These are phyloP conservation scores for Neofusicoccum ribis DNA, from an alignment of 2,329 filamentous ascomycete genomes.

Conservation along the genomic window DNA sequence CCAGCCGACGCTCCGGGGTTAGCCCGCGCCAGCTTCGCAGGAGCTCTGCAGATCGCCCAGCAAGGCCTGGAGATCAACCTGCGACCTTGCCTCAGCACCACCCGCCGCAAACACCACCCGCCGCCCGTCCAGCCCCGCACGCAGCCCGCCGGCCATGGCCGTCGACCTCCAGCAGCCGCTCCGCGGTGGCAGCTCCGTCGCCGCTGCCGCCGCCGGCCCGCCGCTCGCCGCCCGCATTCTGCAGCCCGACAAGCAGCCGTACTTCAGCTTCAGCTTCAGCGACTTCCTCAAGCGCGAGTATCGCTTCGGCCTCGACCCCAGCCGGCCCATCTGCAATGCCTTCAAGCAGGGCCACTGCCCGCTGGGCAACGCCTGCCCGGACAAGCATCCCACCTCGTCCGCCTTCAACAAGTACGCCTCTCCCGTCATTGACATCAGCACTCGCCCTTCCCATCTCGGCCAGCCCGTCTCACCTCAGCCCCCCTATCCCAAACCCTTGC, in stretches of 20 bases:
- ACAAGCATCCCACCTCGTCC: conserved; percentile 68
- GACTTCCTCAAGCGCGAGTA: conserved; percentile 82
- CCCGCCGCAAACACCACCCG: not conserved
- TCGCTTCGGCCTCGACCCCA: conserved; percentile 75
- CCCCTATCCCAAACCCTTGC: conserved; percentile 24
- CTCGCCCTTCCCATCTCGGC: no score
- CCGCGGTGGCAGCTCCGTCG: not conserved
- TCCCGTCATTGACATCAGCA: conserved; percentile 15
- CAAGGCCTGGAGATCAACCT: not conserved
- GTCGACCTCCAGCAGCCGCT: conserved; percentile 10
- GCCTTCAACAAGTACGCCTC: conserved; percentile 65
- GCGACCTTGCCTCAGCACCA: not conserved
- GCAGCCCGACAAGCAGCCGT: conserved; percentile 28
- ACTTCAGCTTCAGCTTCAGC: conserved; percentile 79
- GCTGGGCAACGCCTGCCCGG: conserved; percentile 77
- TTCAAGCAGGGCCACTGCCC: conserved; percentile 86
- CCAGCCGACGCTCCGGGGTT: not conserved
- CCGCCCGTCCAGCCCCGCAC: not conserved
- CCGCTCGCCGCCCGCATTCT: conserved; percentile 28
- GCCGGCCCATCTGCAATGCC: conserved; percentile 74
- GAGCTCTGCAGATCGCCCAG: not conserved
- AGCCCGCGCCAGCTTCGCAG: not conserved
- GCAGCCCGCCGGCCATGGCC: not conserved
- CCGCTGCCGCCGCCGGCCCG: conserved; percentile 24
- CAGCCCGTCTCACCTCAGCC: conserved; percentile 23